Conservation (phyloP, 2,329 filamentous ascomycete species). For the Colletotrichum karsti region DNA sequence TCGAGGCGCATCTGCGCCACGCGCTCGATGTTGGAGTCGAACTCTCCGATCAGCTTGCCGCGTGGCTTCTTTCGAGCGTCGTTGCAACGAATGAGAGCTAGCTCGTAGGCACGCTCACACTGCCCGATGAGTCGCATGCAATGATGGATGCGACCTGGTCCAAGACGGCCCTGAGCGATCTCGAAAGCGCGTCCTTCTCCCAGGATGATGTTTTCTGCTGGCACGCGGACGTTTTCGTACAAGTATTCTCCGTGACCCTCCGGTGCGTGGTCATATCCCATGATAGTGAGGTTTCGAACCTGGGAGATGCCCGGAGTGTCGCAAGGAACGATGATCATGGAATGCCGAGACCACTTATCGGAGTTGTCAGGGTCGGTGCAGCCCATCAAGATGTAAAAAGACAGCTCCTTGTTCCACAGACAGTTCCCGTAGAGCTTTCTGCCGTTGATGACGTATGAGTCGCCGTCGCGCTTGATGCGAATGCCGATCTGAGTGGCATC, state of each 20-base stretch:
- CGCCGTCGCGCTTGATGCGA: constrained; percentile 81
- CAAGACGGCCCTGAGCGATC: constrained; percentile 96
- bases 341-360: constrained; percentile 88
- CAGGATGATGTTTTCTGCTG: constrained; percentile 84
- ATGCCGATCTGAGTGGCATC: constrained; percentile 95
- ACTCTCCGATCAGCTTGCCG: constrained; percentile 83
- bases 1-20: constrained; percentile 91
- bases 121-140: constrained; percentile 94
- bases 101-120: constrained; percentile 90
- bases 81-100: constrained; percentile 93
- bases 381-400: constrained; percentile 96
- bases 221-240: constrained; percentile 90
- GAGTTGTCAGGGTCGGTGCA: constrained; percentile 82
- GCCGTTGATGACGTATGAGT: constrained; percentile 91
- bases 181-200: constrained; percentile 96
- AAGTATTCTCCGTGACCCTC: constrained; percentile 94
- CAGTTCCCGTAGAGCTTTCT: constrained; percentile 43
- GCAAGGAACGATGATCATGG: constrained; percentile 87
- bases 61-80: constrained; percentile 91
- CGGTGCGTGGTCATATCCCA: constrained; percentile 95
- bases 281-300: constrained; percentile 91
- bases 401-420: constrained; percentile 41
- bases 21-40: constrained; percentile 95
- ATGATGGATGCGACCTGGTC: constrained; percentile 96
- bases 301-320: constrained; percentile 87